These are phyloP conservation scores for Collybia nuda DNA, from an alignment of 768 basidiomycete species.

Conservation along the genomic window DNA sequence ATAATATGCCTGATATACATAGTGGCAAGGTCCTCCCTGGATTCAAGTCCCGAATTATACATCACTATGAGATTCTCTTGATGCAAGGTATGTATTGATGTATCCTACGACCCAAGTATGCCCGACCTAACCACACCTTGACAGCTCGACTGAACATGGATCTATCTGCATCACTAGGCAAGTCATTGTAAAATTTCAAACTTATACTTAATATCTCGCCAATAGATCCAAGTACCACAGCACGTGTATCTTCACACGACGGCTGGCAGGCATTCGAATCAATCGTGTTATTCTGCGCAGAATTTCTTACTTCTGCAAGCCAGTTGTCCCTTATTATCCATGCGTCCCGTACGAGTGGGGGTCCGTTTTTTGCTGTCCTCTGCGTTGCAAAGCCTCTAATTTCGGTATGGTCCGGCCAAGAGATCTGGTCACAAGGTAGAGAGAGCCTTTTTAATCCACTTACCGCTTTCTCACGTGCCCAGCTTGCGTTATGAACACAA, in stretches of 20 bases:
- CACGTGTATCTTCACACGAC: constrained; percentile 14
- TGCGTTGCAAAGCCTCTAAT: constrained; percentile 32
- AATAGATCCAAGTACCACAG: constrained; percentile 19
- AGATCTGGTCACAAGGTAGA: constrained; percentile 29
- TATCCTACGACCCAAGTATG: neutral
- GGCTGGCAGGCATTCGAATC: constrained; percentile 25
- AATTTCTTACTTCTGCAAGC: constrained; percentile 18
- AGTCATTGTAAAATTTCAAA: neutral
- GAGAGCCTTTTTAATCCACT: neutral
- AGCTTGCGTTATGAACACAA: constrained; percentile 27
- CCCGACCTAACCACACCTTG: neutral
- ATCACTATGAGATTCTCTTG: constrained; percentile 24
- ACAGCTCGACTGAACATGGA: constrained; percentile 19
- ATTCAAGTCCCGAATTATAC: constrained; percentile 17
- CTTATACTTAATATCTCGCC: neutral
- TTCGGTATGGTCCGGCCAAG: constrained; percentile 9
- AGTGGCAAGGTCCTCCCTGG: constrained; percentile 9
- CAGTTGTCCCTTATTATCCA: constrained; percentile 31
- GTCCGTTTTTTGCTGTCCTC: constrained; percentile 31
- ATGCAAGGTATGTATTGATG: constrained; percentile 19
- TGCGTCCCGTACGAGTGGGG: constrained; percentile 27
- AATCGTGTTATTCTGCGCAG: constrained; percentile 19
- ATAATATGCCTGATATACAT: neutral
- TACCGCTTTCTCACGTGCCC: neutral
- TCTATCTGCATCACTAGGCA: constrained; percentile 23